Percentiles rank a stretch among this genome's conserved stretches.
Conservation (phyloP, 2,329 filamentous ascomycete species). For the Xylariaceae sp. region DNA sequence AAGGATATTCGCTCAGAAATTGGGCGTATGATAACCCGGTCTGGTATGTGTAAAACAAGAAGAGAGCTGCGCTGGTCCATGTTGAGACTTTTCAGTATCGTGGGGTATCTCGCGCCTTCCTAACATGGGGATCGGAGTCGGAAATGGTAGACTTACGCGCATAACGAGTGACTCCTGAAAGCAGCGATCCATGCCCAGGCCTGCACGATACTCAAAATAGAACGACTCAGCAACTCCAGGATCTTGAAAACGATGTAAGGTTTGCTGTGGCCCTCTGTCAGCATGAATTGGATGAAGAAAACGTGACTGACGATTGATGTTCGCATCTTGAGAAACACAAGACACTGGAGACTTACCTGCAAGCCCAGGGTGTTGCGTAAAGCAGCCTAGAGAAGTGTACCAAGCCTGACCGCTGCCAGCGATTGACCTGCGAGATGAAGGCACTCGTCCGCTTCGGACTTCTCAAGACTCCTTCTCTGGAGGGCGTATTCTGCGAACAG, state of each 20-base stretch:
- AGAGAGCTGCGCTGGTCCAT: slow-evolving; percentile 30
- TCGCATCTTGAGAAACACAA: background rate
- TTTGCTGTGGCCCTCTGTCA: background rate
- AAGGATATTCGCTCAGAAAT: slow-evolving; percentile 44
- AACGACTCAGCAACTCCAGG: slow-evolving; percentile 4
- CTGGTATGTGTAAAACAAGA: slow-evolving; percentile 49
- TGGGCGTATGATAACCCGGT: slow-evolving; percentile 40
- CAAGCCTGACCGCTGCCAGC: slow-evolving; percentile 11
- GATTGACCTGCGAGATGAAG: slow-evolving; percentile 7
- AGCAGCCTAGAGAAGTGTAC: background rate
- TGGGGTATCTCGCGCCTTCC: background rate
- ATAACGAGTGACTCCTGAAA: slow-evolving; percentile 26
- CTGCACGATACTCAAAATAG: slow-evolving; percentile 3
- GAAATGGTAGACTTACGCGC: background rate
- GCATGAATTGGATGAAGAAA: no score
- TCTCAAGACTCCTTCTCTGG: slow-evolving; percentile 3
- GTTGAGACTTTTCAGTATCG: background rate
- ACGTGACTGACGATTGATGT: background rate
- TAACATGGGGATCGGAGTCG: background rate
- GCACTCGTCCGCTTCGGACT: slow-evolving; percentile 1
- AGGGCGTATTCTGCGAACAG: slow-evolving; percentile 3
- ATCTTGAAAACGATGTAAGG: slow-evolving; percentile 5
- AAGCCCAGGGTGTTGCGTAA: slow-evolving; percentile 5
- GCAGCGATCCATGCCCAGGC: slow-evolving; percentile 3
- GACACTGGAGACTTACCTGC: background rate